A percentile compares a stretch with the other conserved stretches of the same genome.
These are phyloP conservation scores for Periconia macrospinosa DNA, from an alignment of 2,329 filamentous ascomycete genomes.

Conservation along the genomic window DNA sequence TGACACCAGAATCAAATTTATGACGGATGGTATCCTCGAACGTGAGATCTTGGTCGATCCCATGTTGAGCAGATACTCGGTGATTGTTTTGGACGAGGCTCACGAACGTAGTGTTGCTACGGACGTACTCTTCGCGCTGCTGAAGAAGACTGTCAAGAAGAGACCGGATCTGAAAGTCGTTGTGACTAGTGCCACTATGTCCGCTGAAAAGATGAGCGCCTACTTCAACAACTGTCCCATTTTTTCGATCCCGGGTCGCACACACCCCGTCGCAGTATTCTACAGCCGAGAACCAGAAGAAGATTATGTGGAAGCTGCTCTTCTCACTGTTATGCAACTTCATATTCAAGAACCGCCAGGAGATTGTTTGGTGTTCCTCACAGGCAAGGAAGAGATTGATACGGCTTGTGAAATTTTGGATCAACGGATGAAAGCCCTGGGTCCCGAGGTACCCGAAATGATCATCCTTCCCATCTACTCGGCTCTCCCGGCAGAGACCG, in stretches of 20 bases:
- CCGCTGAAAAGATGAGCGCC: constrained; percentile 94
- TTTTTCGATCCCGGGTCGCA: constrained; percentile 92
- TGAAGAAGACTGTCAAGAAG: constrained; percentile 84
- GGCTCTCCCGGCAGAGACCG: constrained; percentile 88
- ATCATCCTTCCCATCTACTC: constrained; percentile 96
- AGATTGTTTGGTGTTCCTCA: constrained; percentile 95
- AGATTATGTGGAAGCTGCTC: constrained; percentile 89
- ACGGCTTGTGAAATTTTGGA: constrained; percentile 89
- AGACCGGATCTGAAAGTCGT: constrained; percentile 94
- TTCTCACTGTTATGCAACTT: constrained; percentile 98
- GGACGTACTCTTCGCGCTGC: constrained; percentile 93
- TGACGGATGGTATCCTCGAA: constrained; percentile 99
- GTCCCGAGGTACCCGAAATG: constrained; percentile 86
- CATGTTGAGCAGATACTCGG: constrained; percentile 88
- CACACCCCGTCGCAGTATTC: constrained; percentile 93
- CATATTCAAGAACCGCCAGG: constrained; percentile 88
- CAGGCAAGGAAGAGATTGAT: constrained; percentile 97
- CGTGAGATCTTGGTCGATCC: constrained; percentile 96
- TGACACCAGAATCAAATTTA: constrained; percentile 96
- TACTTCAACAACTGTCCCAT: constrained; percentile 98
- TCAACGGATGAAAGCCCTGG: constrained; percentile 94
- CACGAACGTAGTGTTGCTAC: constrained; percentile 97
- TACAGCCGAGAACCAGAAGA: constrained; percentile 94
- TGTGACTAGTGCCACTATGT: constrained; percentile 97
- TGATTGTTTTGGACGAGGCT: constrained; percentile 97